Evolutionary conservation across 352 stramenopile genomes (phyloP).

Genomic region (Phytophthora sojae): DNA sequence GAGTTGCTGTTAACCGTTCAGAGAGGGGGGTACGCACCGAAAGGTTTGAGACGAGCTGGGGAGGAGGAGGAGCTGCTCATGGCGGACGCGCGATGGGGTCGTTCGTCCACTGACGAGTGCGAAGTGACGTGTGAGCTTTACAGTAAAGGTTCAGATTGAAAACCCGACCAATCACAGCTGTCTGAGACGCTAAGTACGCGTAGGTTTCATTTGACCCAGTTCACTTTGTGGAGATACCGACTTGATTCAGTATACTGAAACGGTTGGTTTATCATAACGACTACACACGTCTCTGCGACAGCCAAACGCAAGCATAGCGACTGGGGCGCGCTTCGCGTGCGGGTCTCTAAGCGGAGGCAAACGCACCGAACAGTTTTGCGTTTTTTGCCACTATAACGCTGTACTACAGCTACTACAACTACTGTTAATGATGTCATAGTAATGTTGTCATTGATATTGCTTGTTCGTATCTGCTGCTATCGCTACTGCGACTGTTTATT

Average conservation of each 20-base stretch:
- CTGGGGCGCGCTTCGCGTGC: too few relatives aligned
- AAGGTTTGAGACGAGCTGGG: conserved; percentile 31
- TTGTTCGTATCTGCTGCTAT: too few relatives aligned
- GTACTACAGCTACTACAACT: too few relatives aligned
- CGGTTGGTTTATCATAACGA: background rate
- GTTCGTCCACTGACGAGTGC: conserved; percentile 16
- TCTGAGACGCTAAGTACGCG: background rate
- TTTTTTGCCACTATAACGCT: too few relatives aligned
- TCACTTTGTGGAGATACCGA: background rate
- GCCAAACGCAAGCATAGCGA: too few relatives aligned
- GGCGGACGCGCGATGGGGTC: background rate
- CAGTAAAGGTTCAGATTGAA: background rate
- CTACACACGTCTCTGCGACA: too few relatives aligned
- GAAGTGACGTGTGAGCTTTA: conserved; percentile 16
- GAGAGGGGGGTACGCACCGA: conserved; percentile 18
- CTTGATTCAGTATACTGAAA: background rate
- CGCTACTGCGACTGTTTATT: too few relatives aligned
- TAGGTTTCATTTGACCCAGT: background rate
- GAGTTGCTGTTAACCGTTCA: background rate
- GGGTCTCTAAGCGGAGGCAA: too few relatives aligned
- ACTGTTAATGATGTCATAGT: too few relatives aligned
- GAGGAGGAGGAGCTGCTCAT: conserved; percentile 25
- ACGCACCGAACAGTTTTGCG: too few relatives aligned
- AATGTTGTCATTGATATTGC: too few relatives aligned
- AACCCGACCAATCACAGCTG: background rate